Percentiles rank a stretch among this genome's conserved stretches.
These are phyloP conservation scores for Thalassiosira mediterranea DNA, from an alignment of 352 stramenopile species.

Conservation along the genomic window DNA sequence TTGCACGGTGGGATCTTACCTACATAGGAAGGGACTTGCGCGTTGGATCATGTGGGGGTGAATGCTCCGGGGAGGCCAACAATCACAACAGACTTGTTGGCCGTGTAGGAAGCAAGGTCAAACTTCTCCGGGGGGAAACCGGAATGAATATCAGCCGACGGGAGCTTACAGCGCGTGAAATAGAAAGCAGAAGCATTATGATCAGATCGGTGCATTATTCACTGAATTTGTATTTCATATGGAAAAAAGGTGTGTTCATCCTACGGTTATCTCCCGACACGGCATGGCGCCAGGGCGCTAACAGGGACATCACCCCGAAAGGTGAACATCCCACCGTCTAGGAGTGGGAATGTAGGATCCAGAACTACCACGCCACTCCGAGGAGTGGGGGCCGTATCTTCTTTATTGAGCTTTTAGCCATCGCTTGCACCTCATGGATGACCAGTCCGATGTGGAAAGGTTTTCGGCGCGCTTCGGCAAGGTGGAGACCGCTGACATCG, in stretches of 20 bases:
- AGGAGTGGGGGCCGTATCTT: constrained; percentile 6
- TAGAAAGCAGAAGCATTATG: too few species aligned
- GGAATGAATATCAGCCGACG: constrained; percentile 51
- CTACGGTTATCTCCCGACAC: constrained; percentile 61
- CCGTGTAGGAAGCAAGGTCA: constrained; percentile 30
- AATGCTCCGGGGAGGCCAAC: constrained; percentile 46
- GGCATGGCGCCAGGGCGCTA: too few species aligned
- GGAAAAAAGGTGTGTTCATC: too few species aligned
- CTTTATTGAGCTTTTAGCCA: constrained; percentile 31
- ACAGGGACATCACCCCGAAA: too few species aligned
- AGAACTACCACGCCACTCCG: constrained; percentile 22
- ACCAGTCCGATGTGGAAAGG: background rate
- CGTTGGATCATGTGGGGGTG: constrained; percentile 44
- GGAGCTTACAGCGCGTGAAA: too few species aligned
- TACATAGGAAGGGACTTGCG: constrained; percentile 48
- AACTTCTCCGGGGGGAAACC: constrained; percentile 57
- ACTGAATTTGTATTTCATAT: too few species aligned
- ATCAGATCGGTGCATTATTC: too few species aligned
- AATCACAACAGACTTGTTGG: constrained; percentile 46
- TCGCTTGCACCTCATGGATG: constrained; percentile 28
- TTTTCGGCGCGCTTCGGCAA: constrained; percentile 19
- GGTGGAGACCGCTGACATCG: constrained; percentile 19
- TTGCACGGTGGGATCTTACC: too few species aligned
- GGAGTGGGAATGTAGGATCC: constrained; percentile 60
- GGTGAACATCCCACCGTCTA: constrained; percentile 43